phyloP scores from a whole-genome alignment of 164 flowering plant genomes.

The Magnolia changhungtana region DNA sequence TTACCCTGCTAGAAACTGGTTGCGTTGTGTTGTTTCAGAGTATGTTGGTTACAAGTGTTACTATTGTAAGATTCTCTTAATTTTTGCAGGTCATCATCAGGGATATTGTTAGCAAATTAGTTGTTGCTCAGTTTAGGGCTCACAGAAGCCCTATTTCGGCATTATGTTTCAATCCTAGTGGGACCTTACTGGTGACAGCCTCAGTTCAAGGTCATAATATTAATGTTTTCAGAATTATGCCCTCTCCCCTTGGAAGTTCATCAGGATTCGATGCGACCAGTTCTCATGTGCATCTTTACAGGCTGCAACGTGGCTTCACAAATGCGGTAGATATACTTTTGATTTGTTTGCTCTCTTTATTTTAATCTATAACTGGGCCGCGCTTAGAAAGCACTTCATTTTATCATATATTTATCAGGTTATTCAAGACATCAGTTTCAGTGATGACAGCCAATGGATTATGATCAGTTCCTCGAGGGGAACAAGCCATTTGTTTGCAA shows the following conservation, averaged over 20 bases:
- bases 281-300: conserved; percentile 62
- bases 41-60: background rate
- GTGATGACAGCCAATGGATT: conserved; percentile 74
- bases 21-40: background rate
- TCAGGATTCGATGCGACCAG: conserved; percentile 32
- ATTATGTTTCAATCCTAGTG: conserved; percentile 83
- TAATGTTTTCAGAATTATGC: conserved; percentile 67
- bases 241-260: conserved; percentile 34
- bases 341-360: conserved; percentile 2
- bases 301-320: conserved; percentile 81
- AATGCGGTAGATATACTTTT: conserved; percentile 54
- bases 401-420: conserved; percentile 37
- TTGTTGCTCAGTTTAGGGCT: conserved; percentile 75
- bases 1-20: no score
- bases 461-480: conserved; percentile 86
- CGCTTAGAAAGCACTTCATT: background rate
- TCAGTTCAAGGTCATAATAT: conserved; percentile 85
- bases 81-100: conserved; percentile 63
- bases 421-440: conserved; percentile 82
- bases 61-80: background rate
- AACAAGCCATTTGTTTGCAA: conserved; percentile 75
- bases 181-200: conserved; percentile 73
- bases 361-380: background rate
- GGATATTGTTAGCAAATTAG: conserved; percentile 56
- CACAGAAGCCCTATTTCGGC: conserved; percentile 79